Evolutionary conservation across 2,329 filamentous ascomycete species (phyloP), one percentile per base, ranked within the genome.

Genomic region (Calonectria leucothoes): DNA sequence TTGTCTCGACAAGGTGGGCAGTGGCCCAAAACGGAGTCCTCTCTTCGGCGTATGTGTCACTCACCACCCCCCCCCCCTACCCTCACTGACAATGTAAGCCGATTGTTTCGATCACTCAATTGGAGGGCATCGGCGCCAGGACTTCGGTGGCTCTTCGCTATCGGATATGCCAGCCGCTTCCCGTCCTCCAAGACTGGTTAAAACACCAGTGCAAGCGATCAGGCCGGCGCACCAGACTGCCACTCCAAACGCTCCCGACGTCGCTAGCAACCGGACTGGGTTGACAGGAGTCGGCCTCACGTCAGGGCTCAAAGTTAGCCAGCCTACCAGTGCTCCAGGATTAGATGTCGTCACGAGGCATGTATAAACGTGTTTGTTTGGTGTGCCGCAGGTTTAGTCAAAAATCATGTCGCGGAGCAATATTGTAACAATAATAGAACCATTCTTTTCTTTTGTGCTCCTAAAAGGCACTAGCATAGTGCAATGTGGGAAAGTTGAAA

Each of bases 221-320:
- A 66, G 70, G 6, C 51, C 67, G 31, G 48, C 55, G 4, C 74
- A 64, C 14, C 78, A 76, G 23, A 27, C 70, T 4, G 17, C 57
- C 15, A 69, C 37, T 15, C 39, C 59, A 15, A 77, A 75, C 25
- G 66, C 74, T 14, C 71, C 77, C 29, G 66, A 69, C 12, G 78
- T 82, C 61, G 67, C 71, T 5, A 75, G 76, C 27, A 75, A 74
- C 52, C 78, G 79, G 4, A 64, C 72, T 23, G 74, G 73, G 14
- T 67, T 82, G 20, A 27, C 77, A 20, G 78, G 80, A 15, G 70
- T 83, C n/a, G 82, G 82, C 10, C 71, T 83, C 17, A 79, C 79
- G 10, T 81, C 82, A 49, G 82, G 81, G 20, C 71, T 83, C 11
- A 83, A 80, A 61, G 77, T 80, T 33, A 82, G 82, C 42, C 81